These are phyloP conservation scores for Boletus rubropictus DNA, from an alignment of 768 basidiomycete genomes.

Conservation along the genomic window DNA sequence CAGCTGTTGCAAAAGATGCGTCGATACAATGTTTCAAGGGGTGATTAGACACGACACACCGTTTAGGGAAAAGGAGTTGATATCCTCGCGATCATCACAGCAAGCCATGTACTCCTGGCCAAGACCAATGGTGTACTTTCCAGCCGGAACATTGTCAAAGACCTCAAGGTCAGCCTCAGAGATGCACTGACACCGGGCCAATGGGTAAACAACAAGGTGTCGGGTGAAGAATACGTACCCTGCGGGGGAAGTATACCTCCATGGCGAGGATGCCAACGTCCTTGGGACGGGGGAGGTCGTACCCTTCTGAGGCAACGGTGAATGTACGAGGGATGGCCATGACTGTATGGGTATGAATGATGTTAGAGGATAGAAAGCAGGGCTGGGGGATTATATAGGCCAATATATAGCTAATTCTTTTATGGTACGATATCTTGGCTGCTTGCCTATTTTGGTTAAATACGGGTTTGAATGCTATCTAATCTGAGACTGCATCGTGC, in stretches of 20 bases:
- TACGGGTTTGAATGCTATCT: neutral
- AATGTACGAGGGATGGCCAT: slow-evolving; percentile 25
- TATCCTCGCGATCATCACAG: slow-evolving; percentile 97
- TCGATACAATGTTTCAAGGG: neutral
- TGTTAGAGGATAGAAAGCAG: neutral
- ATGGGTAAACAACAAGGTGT: slow-evolving; percentile 9
- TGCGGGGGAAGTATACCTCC: slow-evolving; percentile 92
- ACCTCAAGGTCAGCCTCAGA: slow-evolving; percentile 91
- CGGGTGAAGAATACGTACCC: slow-evolving; percentile 46
- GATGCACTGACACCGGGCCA: slow-evolving; percentile 59
- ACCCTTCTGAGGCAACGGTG: slow-evolving; percentile 7
- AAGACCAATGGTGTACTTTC: slow-evolving; percentile 98
- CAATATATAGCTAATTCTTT: slow-evolving; percentile 23
- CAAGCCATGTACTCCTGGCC: slow-evolving; percentile 99
- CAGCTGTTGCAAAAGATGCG: slow-evolving; percentile 46
- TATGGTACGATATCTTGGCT: slow-evolving; percentile 26
- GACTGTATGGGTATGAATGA: neutral
- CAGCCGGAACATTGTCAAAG: slow-evolving; percentile 89
- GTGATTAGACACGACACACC: slow-evolving; percentile 45
- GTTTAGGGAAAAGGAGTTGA: slow-evolving; percentile 95
- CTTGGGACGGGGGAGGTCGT: slow-evolving; percentile 56
- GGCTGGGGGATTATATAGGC: slow-evolving; percentile 24
- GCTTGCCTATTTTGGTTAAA: neutral
- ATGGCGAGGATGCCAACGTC: slow-evolving; percentile 92
- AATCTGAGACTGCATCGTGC: too few species aligned